Evolutionary conservation across 2,329 filamentous ascomycete genomes (phyloP).

Genomic region (Fusarium avenaceum): DNA sequence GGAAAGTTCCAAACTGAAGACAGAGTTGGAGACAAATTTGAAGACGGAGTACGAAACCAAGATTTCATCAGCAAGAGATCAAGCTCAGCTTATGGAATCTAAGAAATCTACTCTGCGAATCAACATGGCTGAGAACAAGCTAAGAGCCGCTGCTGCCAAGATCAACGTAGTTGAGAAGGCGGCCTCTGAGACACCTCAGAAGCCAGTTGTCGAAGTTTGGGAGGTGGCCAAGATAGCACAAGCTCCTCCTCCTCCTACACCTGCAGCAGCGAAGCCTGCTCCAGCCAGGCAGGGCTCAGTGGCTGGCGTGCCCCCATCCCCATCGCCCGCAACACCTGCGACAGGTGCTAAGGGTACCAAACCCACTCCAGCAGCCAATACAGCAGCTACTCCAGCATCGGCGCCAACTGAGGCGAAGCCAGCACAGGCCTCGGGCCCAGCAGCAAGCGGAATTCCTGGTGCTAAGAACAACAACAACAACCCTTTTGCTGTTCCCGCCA

Average conservation of each 20-base stretch:
- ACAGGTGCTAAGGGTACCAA: constrained; percentile 25
- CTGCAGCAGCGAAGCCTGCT: constrained; percentile 43
- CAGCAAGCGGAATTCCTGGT: constrained; percentile 41
- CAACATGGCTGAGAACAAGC: constrained; percentile 82
- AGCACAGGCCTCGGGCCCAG: constrained; percentile 31
- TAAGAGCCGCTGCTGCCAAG: constrained; percentile 75
- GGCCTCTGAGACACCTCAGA: constrained; percentile 85
- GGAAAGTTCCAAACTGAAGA: constrained; percentile 72
- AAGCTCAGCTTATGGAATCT: constrained; percentile 78
- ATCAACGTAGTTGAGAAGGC: constrained; percentile 84
- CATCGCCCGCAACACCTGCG: constrained; percentile 43
- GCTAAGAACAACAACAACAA: constrained; percentile 51
- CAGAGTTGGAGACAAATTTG: constrained; percentile 63
- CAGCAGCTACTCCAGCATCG: constrained; percentile 23
- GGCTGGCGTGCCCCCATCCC: constrained; percentile 42
- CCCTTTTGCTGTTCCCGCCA: constrained; percentile 51
- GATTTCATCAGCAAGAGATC: constrained; percentile 67
- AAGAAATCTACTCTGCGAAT: constrained; percentile 82
- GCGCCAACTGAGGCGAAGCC: constrained; percentile 38
- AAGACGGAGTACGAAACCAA: constrained; percentile 69
- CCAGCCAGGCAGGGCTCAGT: constrained; percentile 44
- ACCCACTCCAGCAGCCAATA: constrained; percentile 26
- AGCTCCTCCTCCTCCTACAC: constrained; percentile 48
- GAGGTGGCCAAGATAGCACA: constrained; percentile 74
- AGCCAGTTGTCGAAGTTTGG: constrained; percentile 89